phyloP scores from a whole-genome alignment of 2,329 filamentous ascomycete genomes.

The Trichoderma pleuroti region DNA sequence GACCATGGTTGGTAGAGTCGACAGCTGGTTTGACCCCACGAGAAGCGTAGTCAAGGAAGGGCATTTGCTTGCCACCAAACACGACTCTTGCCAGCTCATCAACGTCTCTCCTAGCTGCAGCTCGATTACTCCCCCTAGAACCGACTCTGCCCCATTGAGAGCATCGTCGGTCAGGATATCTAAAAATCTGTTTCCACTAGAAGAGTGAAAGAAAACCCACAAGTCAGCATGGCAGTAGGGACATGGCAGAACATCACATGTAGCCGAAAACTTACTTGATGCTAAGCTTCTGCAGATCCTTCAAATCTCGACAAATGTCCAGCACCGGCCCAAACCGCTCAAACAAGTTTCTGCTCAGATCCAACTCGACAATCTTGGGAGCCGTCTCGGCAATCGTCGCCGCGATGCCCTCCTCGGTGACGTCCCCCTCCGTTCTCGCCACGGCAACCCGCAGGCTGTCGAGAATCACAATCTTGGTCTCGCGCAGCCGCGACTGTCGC shows the following conservation, averaged over 20 bases:
- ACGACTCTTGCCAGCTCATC: conserved; percentile 62
- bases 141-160: conserved; percentile 33
- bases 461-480: conserved; percentile 76
- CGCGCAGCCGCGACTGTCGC: conserved; percentile 72
- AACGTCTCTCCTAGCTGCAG: conserved; percentile 66
- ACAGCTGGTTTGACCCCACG: conserved; percentile 57
- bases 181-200: conserved; percentile 70
- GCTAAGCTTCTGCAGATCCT: conserved; percentile 62
- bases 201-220: not conserved
- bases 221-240: not conserved
- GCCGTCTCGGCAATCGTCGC: conserved; percentile 49
- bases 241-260: not conserved
- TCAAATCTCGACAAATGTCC: conserved; percentile 67
- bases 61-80: conserved; percentile 52
- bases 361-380: conserved; percentile 70
- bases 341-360: conserved; percentile 82
- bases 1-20: conserved; percentile 44
- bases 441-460: conserved; percentile 66
- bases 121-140: conserved; percentile 53
- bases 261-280: conserved; percentile 73
- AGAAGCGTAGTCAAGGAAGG: conserved; percentile 48
- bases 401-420: conserved; percentile 28
- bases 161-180: conserved; percentile 36
- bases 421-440: conserved; percentile 32
- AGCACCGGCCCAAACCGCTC: conserved; percentile 63